Conservation (phyloP, 768 basidiomycete genomes). For the Suillus decipiens region DNA sequence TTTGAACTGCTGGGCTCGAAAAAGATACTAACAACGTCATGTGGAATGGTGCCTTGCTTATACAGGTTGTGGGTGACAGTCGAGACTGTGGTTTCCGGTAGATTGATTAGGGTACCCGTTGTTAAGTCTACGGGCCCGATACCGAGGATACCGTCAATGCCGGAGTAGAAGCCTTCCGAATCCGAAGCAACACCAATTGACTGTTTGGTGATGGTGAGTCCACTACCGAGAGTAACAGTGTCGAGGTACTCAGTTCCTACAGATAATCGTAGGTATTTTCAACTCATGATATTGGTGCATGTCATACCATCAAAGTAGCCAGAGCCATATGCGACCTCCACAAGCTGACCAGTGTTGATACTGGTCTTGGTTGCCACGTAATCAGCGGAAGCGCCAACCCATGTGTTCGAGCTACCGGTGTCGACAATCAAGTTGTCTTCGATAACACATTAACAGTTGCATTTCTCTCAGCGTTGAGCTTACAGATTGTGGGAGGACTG, state of each 20-base stretch:
- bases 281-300: not conserved
- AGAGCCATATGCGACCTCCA: slow-evolving; percentile 59
- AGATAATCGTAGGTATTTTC: slow-evolving; percentile 2
- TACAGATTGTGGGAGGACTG: slow-evolving; percentile 53
- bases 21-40: slow-evolving; percentile 48
- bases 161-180: slow-evolving; percentile 40
- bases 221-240: slow-evolving; percentile 50
- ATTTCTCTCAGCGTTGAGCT: slow-evolving; percentile 16
- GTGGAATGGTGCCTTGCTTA: slow-evolving; percentile 38
- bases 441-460: slow-evolving; percentile 1
- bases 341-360: slow-evolving; percentile 42
- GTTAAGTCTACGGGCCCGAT: slow-evolving; percentile 65
- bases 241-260: slow-evolving; percentile 50
- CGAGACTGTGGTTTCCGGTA: slow-evolving; percentile 35
- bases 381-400: slow-evolving; percentile 55
- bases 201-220: slow-evolving; percentile 52
- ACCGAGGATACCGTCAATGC: slow-evolving; percentile 66
- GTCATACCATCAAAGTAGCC: slow-evolving; percentile 57
- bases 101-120: slow-evolving; percentile 28
- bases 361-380: slow-evolving; percentile 57
- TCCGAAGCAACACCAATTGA: slow-evolving; percentile 67
- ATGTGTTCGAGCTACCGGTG: slow-evolving; percentile 70
- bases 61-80: slow-evolving; percentile 61
- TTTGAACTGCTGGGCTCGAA: slow-evolving; percentile 45
- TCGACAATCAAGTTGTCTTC: slow-evolving; percentile 59